These are phyloP conservation scores for Cyberlindnera mrakii DNA, from an alignment of 805 yeast genomes.

Conservation along the genomic window DNA sequence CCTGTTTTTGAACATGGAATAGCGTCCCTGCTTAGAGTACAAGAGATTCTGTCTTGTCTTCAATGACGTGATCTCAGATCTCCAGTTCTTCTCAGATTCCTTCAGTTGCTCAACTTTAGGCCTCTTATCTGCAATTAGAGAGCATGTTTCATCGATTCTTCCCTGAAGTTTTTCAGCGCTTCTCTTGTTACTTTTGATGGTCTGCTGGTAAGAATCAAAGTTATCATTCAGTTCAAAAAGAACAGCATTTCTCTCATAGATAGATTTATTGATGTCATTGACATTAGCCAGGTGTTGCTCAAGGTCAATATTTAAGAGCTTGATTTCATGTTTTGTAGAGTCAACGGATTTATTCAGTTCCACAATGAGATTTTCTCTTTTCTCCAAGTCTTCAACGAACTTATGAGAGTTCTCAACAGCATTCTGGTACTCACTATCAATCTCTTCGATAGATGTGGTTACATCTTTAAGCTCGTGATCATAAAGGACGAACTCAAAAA, in stretches of 20 bases:
- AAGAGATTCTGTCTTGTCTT: conserved; percentile 52
- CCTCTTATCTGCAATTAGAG: conserved; percentile 28
- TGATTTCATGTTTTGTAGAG: conserved; percentile 40
- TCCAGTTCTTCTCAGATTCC: conserved; percentile 34
- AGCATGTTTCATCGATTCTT: conserved; percentile 29
- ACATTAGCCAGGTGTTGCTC: conserved; percentile 45
- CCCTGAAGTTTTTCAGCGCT: conserved; percentile 19
- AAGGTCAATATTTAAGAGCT: conserved; percentile 50
- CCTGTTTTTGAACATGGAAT: conserved; percentile 48
- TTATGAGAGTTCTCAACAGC: conserved; percentile 46
- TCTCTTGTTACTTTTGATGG: conserved; percentile 21
- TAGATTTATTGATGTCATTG: conserved; percentile 39
- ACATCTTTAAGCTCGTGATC: conserved; percentile 70
- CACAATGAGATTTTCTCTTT: conserved; percentile 48
- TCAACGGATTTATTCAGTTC: conserved; percentile 41
- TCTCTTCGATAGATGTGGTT: conserved; percentile 49
- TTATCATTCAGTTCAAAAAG: conserved; percentile 30
- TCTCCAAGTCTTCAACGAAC: conserved; percentile 50
- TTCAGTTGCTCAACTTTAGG: conserved; percentile 38
- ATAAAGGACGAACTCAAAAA: conserved; percentile 66
- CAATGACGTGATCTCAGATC: conserved; percentile 33
- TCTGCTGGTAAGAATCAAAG: conserved; percentile 32
- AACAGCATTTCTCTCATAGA: conserved; percentile 45
- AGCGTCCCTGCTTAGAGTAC: conserved; percentile 67
- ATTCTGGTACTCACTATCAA: conserved; percentile 52